These are phyloP conservation scores for Artemisia tridentata DNA, from an alignment of 129 eudicot genomes.

Conservation along the genomic window DNA sequence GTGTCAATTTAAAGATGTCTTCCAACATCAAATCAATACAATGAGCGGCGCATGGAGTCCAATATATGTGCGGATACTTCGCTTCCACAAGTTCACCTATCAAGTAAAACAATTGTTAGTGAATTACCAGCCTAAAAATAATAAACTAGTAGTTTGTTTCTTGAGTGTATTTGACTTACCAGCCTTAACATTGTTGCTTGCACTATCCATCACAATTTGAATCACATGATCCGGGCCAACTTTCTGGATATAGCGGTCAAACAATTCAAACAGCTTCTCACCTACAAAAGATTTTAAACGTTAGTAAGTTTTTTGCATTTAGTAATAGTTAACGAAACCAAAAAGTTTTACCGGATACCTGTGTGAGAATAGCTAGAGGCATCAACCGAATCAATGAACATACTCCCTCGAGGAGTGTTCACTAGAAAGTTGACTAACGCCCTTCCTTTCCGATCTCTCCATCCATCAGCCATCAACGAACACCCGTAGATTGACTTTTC, in stretches of 20 bases:
- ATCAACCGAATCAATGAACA: constrained; percentile 11
- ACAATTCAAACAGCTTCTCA: constrained; percentile 2
- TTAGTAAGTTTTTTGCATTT: no score
- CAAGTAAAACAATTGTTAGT: no score
- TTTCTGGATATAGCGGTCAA: not conserved
- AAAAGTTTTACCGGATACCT: no score
- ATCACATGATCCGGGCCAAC: not conserved
- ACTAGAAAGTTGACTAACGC: not conserved
- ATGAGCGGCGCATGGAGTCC: not conserved
- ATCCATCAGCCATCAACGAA: constrained; percentile 5
- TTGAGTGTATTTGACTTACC: no score
- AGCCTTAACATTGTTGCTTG: not conserved
- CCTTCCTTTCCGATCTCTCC: constrained; percentile 8
- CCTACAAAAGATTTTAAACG: no score
- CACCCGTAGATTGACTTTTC: not conserved
- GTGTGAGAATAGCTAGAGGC: constrained; percentile 7
- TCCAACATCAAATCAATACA: constrained; percentile 13
- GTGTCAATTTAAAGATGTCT: constrained; percentile 17
- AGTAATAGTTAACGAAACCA: no score
- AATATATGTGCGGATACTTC: constrained; percentile 8
- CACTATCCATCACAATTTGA: not conserved
- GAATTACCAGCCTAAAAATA: no score
- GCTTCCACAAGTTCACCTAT: constrained; percentile 14
- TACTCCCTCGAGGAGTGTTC: constrained; percentile 8
- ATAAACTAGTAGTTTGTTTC: no score